These are phyloP conservation scores for Cadophora gregata DNA, from an alignment of 2,329 filamentous ascomycete genomes.

Conservation along the genomic window DNA sequence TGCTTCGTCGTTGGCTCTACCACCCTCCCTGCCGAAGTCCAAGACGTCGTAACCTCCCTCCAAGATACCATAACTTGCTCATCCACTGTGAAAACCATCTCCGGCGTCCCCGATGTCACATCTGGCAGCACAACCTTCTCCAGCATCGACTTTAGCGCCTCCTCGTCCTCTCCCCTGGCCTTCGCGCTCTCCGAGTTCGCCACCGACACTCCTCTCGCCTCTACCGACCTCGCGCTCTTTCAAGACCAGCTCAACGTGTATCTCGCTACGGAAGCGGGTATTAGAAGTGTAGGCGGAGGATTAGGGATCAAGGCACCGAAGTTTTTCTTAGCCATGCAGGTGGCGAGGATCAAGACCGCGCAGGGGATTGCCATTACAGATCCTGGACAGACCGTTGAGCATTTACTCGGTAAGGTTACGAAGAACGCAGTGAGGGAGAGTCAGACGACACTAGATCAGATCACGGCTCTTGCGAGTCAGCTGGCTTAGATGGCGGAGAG, in stretches of 20 bases:
- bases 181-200: conserved; percentile 62
- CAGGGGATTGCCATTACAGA: conserved; percentile 59
- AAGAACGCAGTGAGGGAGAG: conserved; percentile 53
- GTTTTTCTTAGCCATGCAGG: conserved; percentile 66
- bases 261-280: conserved; percentile 63
- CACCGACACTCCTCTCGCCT: conserved; percentile 55
- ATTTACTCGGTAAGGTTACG: conserved; percentile 61
- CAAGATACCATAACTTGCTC: conserved; percentile 56
- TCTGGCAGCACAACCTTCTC: conserved; percentile 58
- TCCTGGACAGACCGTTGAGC: conserved; percentile 60
- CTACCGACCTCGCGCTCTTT: conserved; percentile 57
- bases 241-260: conserved; percentile 61
- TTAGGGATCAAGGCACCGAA: conserved; percentile 66
- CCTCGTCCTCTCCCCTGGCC: conserved; percentile 53
- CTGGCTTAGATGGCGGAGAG: conserved; percentile 22
- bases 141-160: conserved; percentile 60
- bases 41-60: conserved; percentile 51
- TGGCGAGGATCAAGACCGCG: conserved; percentile 63
- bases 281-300: conserved; percentile 58
- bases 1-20: conserved; percentile 62
- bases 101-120: conserved; percentile 61
- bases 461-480: conserved; percentile 46
- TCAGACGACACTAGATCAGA: conserved; percentile 57
- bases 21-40: conserved; percentile 57
- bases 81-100: conserved; percentile 53